Evolutionary conservation across 768 basidiomycete genomes (phyloP), one percentile per base, ranked within the genome.

Genomic region (Lactarius hengduanensis): DNA sequence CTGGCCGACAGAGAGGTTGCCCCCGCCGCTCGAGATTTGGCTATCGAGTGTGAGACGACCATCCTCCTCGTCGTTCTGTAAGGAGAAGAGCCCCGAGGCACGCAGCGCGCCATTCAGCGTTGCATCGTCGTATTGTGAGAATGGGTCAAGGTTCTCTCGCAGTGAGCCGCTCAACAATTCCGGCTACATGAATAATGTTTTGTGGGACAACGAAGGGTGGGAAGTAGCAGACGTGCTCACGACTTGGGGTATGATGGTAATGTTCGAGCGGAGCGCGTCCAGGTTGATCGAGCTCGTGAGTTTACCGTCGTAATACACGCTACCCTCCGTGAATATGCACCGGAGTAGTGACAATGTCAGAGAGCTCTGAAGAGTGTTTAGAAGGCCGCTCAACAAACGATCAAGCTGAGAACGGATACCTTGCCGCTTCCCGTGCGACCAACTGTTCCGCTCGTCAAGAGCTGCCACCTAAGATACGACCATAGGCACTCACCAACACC

Each of bases 371-470:
- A 8, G 38, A 6, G 18, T 34, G 16, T 18, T 20, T 11, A 30
- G 34, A 34, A 40, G 4, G 5, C 45, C 10, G 15, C 36, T 34
- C 43, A 54, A 61, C 47, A 41, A 65, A 59, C 18, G 64, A 65
- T 11, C 59, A 72, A 55, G n/a, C 38, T n/a, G 28, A 43, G 57
- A 13, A 10, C 3, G 20, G 18, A 26, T 59, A 78, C 78, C 75
- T 82, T 82, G 45, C 85, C 86, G 70, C 82, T 83, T 15, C 86
- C 86, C 2, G 86, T 88, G 26, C 85, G 75, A 3, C 86, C 86
- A 40, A 87, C 84, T 82, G 28, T 18, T 47, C 8, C 6, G 11
- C 18, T 26, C 1, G 40, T 59, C 43, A 58, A n/a, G 4, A 73
- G 10, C 66, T 16, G 43, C 47, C 38, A 20, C 20, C 3, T 15